Evolutionary conservation across 768 basidiomycete species (phyloP), one percentile per base, ranked within the genome.

Genomic region (Mycena haematopus): DNA sequence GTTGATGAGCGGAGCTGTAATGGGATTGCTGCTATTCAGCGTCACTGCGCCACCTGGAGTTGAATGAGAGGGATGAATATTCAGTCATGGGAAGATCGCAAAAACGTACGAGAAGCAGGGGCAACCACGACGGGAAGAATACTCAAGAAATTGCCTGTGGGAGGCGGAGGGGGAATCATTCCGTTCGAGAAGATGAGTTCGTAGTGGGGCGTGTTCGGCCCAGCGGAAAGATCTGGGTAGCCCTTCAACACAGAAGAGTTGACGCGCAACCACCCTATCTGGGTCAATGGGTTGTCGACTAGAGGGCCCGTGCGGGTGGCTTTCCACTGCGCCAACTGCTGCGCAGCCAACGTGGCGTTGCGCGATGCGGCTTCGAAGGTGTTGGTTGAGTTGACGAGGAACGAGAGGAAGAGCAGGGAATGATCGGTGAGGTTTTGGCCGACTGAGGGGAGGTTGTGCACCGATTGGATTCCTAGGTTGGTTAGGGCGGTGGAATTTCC

Each of bases 401-500:
- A 71, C 1, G 56, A 53, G 40, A 57, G 56, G 13, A 57, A 40
- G 22, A 72, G 36, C 42, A 63, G 56, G 6, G 61, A 17, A 31
- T 74, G 71, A 46, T 74, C 72, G 9, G 46, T 42, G 7, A 73
- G 54, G 35, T 74, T 73, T 36, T 58, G 36, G 3, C n/a, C n/a
- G n/a, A n/a, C n/a, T n/a, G n/a, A n/a, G n/a, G n/a, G n/a, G n/a
- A n/a, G n/a, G n/a, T n/a, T 71, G 70, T 13, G 70, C 70, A 35
- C 53, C n/a, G n/a, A n/a, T 51, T 13, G 72, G 73, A 62, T 62
- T 15, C 60, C 54, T 6, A 94, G 96, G 90, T 88, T 90, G 2
- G 69, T 90, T 14, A 85, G 86, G 0, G 84, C 96, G 25, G 86
- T 87, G 2, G 79, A 86, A 52, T 63, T 96, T 22, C 60, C 60